A percentile compares a stretch with the other conserved stretches of the same genome.
phyloP scores from a whole-genome alignment of 805 yeast genomes.

The Candida maesae region DNA sequence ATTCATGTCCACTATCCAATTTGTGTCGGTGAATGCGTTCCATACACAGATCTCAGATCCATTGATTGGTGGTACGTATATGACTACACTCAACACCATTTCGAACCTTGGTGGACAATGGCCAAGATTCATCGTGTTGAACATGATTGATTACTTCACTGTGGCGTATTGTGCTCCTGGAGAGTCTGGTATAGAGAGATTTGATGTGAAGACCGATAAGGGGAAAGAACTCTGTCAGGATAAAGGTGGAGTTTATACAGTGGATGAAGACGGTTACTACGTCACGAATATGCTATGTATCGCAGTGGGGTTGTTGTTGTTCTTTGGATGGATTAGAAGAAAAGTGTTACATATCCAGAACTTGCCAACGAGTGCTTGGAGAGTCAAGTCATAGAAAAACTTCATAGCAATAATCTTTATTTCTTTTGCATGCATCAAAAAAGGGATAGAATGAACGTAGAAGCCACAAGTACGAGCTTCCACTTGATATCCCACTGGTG shows the following conservation, averaged over 20 bases:
- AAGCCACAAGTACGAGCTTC: background rate
- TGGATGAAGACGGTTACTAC: conserved; percentile 78
- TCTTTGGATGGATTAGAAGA: conserved; percentile 59
- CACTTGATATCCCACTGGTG: background rate
- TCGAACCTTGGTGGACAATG: conserved; percentile 96
- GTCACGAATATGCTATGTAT: conserved; percentile 73
- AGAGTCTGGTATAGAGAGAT: conserved; percentile 15
- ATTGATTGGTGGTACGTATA: conserved; percentile 92
- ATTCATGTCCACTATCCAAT: conserved; percentile 92
- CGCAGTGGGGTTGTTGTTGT: conserved; percentile 56
- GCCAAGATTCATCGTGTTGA: conserved; percentile 84
- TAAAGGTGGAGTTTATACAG: conserved; percentile 51
- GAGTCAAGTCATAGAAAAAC: too few relatives aligned
- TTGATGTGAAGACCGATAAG: conserved; percentile 27
- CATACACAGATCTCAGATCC: conserved; percentile 97
- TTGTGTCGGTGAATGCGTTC: conserved; percentile 91
- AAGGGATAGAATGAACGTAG: too few relatives aligned
- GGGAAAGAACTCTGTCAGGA: conserved; percentile 48
- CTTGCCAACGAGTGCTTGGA: conserved; percentile 75
- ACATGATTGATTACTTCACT: conserved; percentile 77
- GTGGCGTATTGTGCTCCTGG: conserved; percentile 51
- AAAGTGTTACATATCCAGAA: conserved; percentile 65
- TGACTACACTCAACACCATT: conserved; percentile 92
- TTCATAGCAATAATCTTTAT: too few relatives aligned
- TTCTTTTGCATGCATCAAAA: too few relatives aligned